Conservation (phyloP, 192 early-diverging fungal species). For the Linnemannia hyalina region DNA sequence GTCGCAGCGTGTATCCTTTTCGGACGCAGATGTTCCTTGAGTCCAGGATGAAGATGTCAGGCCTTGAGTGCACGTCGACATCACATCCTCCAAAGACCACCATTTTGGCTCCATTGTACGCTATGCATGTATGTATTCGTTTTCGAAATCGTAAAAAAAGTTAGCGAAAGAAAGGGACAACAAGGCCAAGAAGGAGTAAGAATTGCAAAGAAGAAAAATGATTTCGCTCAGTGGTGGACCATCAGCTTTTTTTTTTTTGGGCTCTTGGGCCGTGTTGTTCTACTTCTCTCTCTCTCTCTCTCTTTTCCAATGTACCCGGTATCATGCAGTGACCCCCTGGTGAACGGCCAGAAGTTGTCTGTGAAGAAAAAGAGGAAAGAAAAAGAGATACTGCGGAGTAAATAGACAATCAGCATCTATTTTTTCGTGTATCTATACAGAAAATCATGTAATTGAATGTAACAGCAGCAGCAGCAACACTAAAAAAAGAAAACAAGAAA, state of each 20-base stretch:
- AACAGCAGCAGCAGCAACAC: too few relatives aligned
- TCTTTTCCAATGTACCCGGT: neutral
- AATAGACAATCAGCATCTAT: neutral
- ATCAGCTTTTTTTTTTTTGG: neutral
- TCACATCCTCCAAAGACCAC: too few relatives aligned
- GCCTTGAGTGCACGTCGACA: neutral
- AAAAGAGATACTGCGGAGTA: too few relatives aligned
- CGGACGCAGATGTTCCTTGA: neutral
- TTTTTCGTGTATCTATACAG: neutral
- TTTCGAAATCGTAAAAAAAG: neutral
- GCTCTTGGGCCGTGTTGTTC: neutral
- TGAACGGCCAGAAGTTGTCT: neutral
- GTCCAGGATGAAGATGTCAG: neutral
- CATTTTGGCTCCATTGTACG: neutral
- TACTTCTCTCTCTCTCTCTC: too few relatives aligned
- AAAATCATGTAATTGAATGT: neutral
- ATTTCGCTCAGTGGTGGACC: neutral
- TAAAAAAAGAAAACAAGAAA: neutral
- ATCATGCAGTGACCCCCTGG: neutral
- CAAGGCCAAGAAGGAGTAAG: neutral
- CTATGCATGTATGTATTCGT: neutral
- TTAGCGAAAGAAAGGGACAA: neutral
- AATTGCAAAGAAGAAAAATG: too few relatives aligned
- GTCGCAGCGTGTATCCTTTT: neutral
- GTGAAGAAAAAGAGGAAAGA: neutral